phyloP scores from a whole-genome alignment of 208 protist species.

The Wallacemonas rigidus region DNA sequence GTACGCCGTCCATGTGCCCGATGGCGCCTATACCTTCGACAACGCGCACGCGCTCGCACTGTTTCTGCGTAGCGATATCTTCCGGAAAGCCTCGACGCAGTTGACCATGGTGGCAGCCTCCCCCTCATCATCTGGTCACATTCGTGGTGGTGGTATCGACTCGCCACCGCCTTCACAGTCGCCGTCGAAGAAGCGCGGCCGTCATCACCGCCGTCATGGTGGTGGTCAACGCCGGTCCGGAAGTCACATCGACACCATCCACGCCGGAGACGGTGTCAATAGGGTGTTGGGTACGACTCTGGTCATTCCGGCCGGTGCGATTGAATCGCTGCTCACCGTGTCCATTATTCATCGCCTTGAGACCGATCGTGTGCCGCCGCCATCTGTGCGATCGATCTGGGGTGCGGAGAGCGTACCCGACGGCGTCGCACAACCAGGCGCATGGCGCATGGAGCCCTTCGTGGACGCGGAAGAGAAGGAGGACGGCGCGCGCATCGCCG shows the following conservation, averaged over 20 bases:
- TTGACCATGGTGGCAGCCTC: slow-evolving; percentile 18
- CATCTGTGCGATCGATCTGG: neutral
- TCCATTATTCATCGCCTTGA: slow-evolving; percentile 60
- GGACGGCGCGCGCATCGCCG: too few species aligned
- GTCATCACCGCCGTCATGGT: neutral
- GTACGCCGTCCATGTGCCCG: slow-evolving; percentile 58
- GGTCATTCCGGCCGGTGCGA: slow-evolving; percentile 26
- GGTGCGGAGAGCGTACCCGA: neutral
- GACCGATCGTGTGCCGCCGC: slow-evolving; percentile 19
- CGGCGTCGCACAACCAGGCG: too few species aligned
- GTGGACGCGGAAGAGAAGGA: neutral
- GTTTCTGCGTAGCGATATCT: slow-evolving; percentile 62
- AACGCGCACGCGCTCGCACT: slow-evolving; percentile 68
- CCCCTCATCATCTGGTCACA: neutral
- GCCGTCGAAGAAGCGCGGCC: slow-evolving; percentile 13
- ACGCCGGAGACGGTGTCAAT: too few species aligned
- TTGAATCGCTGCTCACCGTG: slow-evolving; percentile 61
- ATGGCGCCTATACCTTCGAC: slow-evolving; percentile 48
- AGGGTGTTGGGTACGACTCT: slow-evolving; percentile 17
- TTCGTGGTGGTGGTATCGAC: neutral
- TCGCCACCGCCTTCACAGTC: neutral
- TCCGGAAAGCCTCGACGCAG: slow-evolving; percentile 48
- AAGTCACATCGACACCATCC: too few species aligned
- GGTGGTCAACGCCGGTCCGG: neutral
- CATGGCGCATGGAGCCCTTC: neutral